phyloP scores from a whole-genome alignment of 2,329 filamentous ascomycete genomes.

The Pyrenochaeta sp. region DNA sequence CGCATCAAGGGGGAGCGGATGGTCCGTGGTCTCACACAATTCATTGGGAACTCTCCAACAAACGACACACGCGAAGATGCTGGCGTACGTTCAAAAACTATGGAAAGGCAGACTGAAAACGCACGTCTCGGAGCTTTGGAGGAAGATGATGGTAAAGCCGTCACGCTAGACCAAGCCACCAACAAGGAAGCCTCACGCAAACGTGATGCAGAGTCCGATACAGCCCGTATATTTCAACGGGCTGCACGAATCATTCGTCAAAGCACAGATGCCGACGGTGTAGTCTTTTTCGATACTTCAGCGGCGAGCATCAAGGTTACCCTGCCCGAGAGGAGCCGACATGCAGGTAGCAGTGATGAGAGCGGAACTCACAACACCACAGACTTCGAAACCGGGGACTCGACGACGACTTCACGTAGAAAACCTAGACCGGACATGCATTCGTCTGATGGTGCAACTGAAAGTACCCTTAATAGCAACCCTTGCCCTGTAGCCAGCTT shows the following conservation, averaged over 20 bases:
- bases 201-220: conserved; percentile 30
- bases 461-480: conserved; percentile 25
- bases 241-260: conserved; percentile 46
- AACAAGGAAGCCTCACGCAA: conserved; percentile 29
- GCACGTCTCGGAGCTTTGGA: conserved; percentile 36
- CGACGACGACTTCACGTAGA: conserved; percentile 24
- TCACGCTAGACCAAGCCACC: conserved; percentile 8
- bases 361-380: conserved; percentile 40
- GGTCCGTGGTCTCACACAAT: conserved; percentile 44
- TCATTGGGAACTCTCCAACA: conserved; percentile 40
- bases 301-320: conserved; percentile 36
- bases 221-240: conserved; percentile 42
- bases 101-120: conserved; percentile 46
- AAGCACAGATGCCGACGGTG: conserved; percentile 42
- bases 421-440: conserved; percentile 18
- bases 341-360: conserved; percentile 32
- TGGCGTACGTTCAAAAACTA: conserved; percentile 26
- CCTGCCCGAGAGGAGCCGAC: conserved; percentile 26
- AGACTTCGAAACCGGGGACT: conserved; percentile 39
- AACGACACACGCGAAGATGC: conserved; percentile 26
- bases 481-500: conserved; percentile 34
- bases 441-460: conserved; percentile 4
- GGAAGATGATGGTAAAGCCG: conserved; percentile 22
- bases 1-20: conserved; percentile 38
- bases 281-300: conserved; percentile 46